Evolutionary conservation across 1,284 basidiomycete genomes (phyloP), one percentile per base, ranked within the genome.

Genomic region (Cryptococcus maquisensis): DNA sequence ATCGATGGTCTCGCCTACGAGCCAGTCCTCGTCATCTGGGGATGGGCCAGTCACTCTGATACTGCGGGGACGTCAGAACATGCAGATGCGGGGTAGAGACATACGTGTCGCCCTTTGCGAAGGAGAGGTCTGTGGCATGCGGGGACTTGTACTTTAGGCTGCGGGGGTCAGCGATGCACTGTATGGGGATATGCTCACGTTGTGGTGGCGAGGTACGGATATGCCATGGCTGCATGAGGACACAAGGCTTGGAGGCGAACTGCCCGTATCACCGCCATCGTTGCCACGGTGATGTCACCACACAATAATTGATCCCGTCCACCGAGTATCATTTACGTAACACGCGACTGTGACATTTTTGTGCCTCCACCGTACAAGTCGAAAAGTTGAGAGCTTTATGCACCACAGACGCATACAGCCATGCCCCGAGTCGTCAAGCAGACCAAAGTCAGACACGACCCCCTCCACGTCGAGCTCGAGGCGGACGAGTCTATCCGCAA

Each of bases 381-480:
- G 20, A 40, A 40, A 40, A 40, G 39, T 40, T 40, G 39, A 8
- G 0, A 6, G 28, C 28, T 10, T 28, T 10, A 32, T 32, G 28
- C 28, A 32, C 28, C 28, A 10, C 28, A 6, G 10, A 10, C 28
- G 10, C 46, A 3, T 24, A 8, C 54, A 61, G 18, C 49, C 15
- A 77, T 77, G 75, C 75, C 75, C 9, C 62, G 67, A 62, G 68
- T 57, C 23, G 41, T 59, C 12, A 66, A 65, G 49, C 55, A 61
- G 13, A 39, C 55, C 9, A 69, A 71, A 55, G 61, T 56, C 24
- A 61, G 90, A 65, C 91, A 90, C 73, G 89, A 90, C 66, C 90
- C 91, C 21, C 82, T 95, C n/a, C 84, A 87, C 65, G 80, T 86
- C 38, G 87, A 92, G 71, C 80, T 95, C 50, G 81, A 83, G 51